phyloP scores from a whole-genome alignment of 2,329 filamentous ascomycete species.

The Tolypocladium paradoxum region DNA sequence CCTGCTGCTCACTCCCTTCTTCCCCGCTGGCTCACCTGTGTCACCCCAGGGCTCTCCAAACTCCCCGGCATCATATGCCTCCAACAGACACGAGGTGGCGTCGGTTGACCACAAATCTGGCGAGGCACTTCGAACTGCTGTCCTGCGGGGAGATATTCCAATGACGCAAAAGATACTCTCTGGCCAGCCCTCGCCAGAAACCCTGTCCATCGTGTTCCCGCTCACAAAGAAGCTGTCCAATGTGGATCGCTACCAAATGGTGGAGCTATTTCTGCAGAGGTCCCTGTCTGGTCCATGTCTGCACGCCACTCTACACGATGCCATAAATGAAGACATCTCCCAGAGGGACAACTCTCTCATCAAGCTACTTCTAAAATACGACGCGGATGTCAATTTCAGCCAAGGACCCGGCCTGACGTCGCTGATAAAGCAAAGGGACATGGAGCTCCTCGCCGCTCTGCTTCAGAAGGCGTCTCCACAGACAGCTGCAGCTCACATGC shows the following conservation, averaged over 20 bases:
- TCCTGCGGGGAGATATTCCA: conserved; percentile 30
- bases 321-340: conserved; percentile 36
- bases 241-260: conserved; percentile 34
- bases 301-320: conserved; percentile 38
- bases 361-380: conserved; percentile 37
- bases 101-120: conserved; percentile 42
- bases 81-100: conserved; percentile 36
- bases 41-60: conserved; percentile 8
- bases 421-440: conserved; percentile 37
- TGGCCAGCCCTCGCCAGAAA: conserved; percentile 34
- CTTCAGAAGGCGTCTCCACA: conserved; percentile 35
- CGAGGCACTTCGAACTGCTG: conserved; percentile 37
- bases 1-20: conserved; percentile 38
- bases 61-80: conserved; percentile 16
- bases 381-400: conserved; percentile 44
- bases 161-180: conserved; percentile 36
- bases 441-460: conserved; percentile 32
- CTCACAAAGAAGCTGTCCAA: conserved; percentile 31
- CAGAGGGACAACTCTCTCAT: conserved; percentile 41
- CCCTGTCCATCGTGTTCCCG: conserved; percentile 37
- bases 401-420: conserved; percentile 37
- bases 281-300: conserved; percentile 36
- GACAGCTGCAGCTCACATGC: conserved; percentile 36
- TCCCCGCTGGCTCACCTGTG: conserved; percentile 18
- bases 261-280: conserved; percentile 37